phyloP scores from a whole-genome alignment of 1,284 basidiomycete species.

The Ceratobasidium sp. region DNA sequence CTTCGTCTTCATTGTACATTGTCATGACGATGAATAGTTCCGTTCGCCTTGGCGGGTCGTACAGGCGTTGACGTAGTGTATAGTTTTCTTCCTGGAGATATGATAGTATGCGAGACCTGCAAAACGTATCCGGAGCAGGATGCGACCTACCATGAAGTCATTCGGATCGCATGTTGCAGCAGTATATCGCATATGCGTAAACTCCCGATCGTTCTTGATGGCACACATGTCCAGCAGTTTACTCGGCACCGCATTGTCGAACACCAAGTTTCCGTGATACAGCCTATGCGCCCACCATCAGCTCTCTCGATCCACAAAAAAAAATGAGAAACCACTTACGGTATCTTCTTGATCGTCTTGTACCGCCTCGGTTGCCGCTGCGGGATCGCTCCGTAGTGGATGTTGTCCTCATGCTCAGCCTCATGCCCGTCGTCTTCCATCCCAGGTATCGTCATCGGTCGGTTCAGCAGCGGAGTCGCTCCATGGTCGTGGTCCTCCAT shows the following conservation, averaged over 20 bases:
- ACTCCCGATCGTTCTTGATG: conserved; percentile 85
- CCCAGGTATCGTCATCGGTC: conserved; percentile 10
- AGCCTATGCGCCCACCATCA: conserved; percentile 62
- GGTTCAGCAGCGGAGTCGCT: conserved; percentile 27
- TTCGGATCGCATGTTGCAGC: conserved; percentile 96
- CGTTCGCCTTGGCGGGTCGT: conserved; percentile 71
- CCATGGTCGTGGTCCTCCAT: conserved; percentile 37
- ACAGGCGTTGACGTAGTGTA: conserved; percentile 83
- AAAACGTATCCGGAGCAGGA: conserved; percentile 74
- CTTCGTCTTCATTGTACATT: conserved; percentile 97
- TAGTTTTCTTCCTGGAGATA: conserved; percentile 65
- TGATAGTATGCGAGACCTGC: conserved; percentile 70
- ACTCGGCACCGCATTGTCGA: conserved; percentile 88
- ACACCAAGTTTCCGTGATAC: conserved; percentile 92
- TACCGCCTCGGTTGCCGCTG: conserved; percentile 87
- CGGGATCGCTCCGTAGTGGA: conserved; percentile 85
- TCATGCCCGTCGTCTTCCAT: conserved; percentile 8
- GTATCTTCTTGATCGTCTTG: conserved; percentile 92
- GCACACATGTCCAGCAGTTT: conserved; percentile 87
- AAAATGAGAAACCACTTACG: conserved; percentile 65
- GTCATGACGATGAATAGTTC: conserved; percentile 97
- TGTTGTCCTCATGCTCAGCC: conserved; percentile 56
- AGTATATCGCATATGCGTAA: conserved; percentile 89
- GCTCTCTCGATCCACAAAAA: background rate
- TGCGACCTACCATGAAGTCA: conserved; percentile 95